phyloP scores from a whole-genome alignment of 2,329 filamentous ascomycete genomes.

The Blastomyces parvus region DNA sequence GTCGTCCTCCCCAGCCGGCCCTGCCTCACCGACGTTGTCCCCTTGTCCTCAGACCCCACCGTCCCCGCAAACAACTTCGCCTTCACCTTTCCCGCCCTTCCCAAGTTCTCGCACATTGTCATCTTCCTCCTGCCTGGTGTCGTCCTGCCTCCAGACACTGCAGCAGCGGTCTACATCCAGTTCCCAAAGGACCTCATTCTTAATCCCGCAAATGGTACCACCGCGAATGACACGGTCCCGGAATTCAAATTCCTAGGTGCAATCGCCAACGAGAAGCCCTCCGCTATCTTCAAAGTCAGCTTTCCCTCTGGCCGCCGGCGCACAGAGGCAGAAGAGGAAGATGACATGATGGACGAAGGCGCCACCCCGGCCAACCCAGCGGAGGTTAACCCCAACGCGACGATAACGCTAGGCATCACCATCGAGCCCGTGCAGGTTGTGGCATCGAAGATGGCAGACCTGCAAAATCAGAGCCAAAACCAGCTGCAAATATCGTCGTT shows the following conservation, averaged over 20 bases:
- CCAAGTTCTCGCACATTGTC: slow-evolving; percentile 62
- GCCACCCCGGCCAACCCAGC: slow-evolving; percentile 18
- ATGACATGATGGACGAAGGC: slow-evolving; percentile 42
- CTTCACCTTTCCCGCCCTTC: slow-evolving; percentile 55
- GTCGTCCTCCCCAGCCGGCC: slow-evolving; percentile 53
- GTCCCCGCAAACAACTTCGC: slow-evolving; percentile 53
- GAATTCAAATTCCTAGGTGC: slow-evolving; percentile 81
- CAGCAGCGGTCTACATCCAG: slow-evolving; percentile 84
- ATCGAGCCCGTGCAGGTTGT: slow-evolving; percentile 70
- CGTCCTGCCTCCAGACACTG: slow-evolving; percentile 61
- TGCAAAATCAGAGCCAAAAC: slow-evolving; percentile 35
- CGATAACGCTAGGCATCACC: slow-evolving; percentile 70
- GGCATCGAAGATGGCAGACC: slow-evolving; percentile 54
- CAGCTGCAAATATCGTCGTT: slow-evolving; percentile 11
- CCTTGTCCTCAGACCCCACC: slow-evolving; percentile 43
- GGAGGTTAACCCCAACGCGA: slow-evolving; percentile 28
- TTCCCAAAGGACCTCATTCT: slow-evolving; percentile 41
- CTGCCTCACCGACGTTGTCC: slow-evolving; percentile 47
- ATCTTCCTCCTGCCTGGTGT: slow-evolving; percentile 80
- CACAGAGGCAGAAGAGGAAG: slow-evolving; percentile 30
- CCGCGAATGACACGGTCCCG: slow-evolving; percentile 21
- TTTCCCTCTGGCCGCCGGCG: slow-evolving; percentile 14
- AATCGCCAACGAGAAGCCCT: slow-evolving; percentile 81
- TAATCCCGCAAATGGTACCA: slow-evolving; percentile 31
- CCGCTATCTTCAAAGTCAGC: slow-evolving; percentile 75